phyloP scores from a whole-genome alignment of 805 yeast genomes.

The Metschnikowia kunwiensis region DNA sequence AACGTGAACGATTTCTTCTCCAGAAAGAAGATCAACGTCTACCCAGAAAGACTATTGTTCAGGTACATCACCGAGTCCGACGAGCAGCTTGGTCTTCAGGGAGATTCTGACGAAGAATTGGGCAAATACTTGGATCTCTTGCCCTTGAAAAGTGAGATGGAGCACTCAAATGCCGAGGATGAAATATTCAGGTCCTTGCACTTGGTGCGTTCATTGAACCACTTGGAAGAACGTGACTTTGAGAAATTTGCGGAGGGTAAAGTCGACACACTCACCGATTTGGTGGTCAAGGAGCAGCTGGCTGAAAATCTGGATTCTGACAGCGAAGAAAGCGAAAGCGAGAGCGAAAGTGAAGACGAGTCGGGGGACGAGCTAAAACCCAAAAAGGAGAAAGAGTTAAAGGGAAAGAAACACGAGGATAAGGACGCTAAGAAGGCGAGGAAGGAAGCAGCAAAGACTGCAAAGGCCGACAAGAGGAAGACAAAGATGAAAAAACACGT shows the following conservation, averaged over 20 bases:
- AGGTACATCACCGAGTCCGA: conserved; percentile 62
- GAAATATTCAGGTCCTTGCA: conserved; percentile 82
- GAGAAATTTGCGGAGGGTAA: conserved; percentile 75
- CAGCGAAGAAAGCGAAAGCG: conserved; percentile 33
- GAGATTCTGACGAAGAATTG: conserved; percentile 42
- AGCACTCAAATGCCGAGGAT: conserved; percentile 62
- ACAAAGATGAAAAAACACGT: conserved; percentile 79
- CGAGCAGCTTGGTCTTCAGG: conserved; percentile 33
- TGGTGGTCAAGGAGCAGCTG: conserved; percentile 31
- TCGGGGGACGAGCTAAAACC: conserved; percentile 20
- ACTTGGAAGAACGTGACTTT: conserved; percentile 88
- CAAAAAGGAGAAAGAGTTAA: conserved; percentile 33
- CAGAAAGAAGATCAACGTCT: conserved; percentile 66
- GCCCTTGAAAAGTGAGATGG: conserved; percentile 55
- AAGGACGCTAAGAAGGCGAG: conserved; percentile 74
- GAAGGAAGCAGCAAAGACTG: conserved; percentile 73
- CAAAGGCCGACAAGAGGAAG: conserved; percentile 73
- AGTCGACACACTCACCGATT: conserved; percentile 68
- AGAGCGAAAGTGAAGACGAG: conserved; percentile 24
- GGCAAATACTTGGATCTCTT: conserved; percentile 44
- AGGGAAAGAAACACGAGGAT: conserved; percentile 78
- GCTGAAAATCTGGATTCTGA: conserved; percentile 19
- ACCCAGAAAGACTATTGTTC: conserved; percentile 79
- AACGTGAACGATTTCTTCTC: conserved; percentile 87
- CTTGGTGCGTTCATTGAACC: conserved; percentile 72